phyloP scores from a whole-genome alignment of 768 basidiomycete species.

The Tephrocybe sp. region DNA sequence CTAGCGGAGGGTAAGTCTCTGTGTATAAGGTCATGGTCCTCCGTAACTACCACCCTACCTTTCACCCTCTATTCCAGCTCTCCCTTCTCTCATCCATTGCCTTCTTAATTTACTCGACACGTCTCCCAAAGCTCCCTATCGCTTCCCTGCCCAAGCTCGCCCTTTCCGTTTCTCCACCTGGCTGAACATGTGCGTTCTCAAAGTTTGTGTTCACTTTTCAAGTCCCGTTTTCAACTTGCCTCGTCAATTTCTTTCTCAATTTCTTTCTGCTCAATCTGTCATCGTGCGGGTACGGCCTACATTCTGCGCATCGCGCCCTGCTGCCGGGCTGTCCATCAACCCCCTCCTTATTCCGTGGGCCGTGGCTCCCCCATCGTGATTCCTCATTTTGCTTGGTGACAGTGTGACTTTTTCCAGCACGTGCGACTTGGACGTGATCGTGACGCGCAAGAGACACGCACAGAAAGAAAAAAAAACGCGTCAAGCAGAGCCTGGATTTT shows the following conservation, averaged over 20 bases:
- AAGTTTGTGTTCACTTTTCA: constrained; percentile 11
- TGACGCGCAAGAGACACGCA: constrained; percentile 12
- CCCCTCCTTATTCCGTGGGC: constrained; percentile 13
- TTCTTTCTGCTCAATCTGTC: background rate
- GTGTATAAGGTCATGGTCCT: constrained; percentile 25
- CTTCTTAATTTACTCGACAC: background rate
- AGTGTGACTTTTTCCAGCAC: constrained; percentile 19
- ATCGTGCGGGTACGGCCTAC: background rate
- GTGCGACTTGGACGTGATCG: constrained; percentile 23
- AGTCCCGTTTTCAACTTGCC: constrained; percentile 6
- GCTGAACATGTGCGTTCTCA: constrained; percentile 12
- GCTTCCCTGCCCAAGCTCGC: constrained; percentile 2
- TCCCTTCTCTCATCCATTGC: constrained; percentile 15
- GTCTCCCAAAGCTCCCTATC: background rate
- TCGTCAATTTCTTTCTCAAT: constrained; percentile 2
- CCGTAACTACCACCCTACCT: constrained; percentile 14
- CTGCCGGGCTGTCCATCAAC: constrained; percentile 11
- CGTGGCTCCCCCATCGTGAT: constrained; percentile 13
- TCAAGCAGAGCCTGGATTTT: background rate
- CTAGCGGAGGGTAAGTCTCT: constrained; percentile 53
- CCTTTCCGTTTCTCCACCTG: constrained; percentile 14
- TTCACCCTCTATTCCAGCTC: constrained; percentile 5
- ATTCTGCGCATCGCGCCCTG: background rate
- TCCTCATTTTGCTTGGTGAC: constrained; percentile 6
- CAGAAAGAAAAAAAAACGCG: background rate